Percentiles rank a stretch among this genome's conserved stretches.
phyloP scores from a whole-genome alignment of 768 basidiomycete genomes.

The Ephemerocybe angulata region DNA sequence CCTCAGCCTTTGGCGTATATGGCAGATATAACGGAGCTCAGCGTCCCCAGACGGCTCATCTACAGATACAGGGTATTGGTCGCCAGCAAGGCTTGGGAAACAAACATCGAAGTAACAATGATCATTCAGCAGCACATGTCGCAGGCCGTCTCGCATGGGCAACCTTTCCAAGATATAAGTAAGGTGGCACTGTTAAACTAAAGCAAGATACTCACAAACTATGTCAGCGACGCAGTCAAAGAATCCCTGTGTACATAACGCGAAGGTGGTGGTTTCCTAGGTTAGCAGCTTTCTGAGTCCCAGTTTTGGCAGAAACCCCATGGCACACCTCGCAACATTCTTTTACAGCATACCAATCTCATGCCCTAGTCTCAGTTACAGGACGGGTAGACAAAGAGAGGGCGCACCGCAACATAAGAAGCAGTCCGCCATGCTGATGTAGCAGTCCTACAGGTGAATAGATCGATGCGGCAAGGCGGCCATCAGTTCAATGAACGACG shows the following conservation, averaged over 20 bases:
- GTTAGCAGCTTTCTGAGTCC: too few species aligned
- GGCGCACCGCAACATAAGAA: constrained; percentile 71
- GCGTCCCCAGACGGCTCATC: too few species aligned
- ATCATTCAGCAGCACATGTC: background rate
- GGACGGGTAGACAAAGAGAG: background rate
- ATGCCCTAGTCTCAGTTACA: background rate
- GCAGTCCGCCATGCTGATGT: constrained; percentile 56
- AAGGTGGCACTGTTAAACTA: background rate
- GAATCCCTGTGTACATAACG: too few species aligned
- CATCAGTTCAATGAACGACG: constrained; percentile 1
- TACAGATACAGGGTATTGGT: too few species aligned
- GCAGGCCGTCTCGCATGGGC: constrained; percentile 4
- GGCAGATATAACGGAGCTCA: too few species aligned
- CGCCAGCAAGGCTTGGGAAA: too few species aligned
- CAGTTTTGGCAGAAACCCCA: too few species aligned
- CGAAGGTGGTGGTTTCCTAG: too few species aligned
- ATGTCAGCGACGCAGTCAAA: constrained; percentile 72
- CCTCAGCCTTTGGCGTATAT: too few species aligned
- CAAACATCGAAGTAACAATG: too few species aligned
- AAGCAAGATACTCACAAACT: constrained; percentile 47
- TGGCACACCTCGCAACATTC: constrained; percentile 74
- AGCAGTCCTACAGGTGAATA: constrained; percentile 50
- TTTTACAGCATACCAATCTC: constrained; percentile 19
- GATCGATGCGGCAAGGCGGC: background rate
- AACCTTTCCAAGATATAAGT: background rate